Evolutionary conservation across 306 rosid species (phyloP).

Genomic region (Prunus dulcis): DNA sequence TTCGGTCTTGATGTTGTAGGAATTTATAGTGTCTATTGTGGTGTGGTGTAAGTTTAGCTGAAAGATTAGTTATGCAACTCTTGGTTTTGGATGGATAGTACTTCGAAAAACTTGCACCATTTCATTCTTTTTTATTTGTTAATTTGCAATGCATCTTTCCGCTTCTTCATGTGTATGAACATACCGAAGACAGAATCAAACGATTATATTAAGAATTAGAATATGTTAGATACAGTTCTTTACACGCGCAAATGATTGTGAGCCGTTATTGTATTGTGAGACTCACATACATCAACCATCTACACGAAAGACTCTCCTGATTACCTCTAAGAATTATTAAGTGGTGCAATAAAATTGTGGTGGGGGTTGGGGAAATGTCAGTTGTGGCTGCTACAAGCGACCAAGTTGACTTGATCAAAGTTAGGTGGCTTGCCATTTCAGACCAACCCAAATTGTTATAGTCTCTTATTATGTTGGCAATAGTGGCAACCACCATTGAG

Average conservation of each 20-base stretch:
- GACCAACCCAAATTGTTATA: not conserved
- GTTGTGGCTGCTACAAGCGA: not conserved
- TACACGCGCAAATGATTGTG: not conserved
- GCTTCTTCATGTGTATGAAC: not conserved
- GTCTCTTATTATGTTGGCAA: not conserved
- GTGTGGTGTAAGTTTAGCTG: not conserved
- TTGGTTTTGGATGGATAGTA: not conserved
- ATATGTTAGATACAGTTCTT: not conserved
- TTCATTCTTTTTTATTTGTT: not conserved
- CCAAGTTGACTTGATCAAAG: slow-evolving; percentile 16
- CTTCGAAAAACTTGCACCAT: not conserved
- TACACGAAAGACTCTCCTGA: not conserved
- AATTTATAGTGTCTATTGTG: not conserved
- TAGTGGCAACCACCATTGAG: slow-evolving; percentile 7
- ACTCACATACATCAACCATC: not conserved
- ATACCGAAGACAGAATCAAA: not conserved
- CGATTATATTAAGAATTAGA: not conserved
- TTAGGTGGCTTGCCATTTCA: not conserved
- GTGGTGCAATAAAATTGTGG: not conserved
- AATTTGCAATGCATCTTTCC: not conserved
- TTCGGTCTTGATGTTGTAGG: not conserved
- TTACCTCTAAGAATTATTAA: not conserved
- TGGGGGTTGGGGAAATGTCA: not conserved
- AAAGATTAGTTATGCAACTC: not conserved
- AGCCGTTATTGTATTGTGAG: accelerated